Base-by-base conservation (phyloP, 495 filamentous ascomycete genomes). In the Hypoxylon fuscum region DNA sequence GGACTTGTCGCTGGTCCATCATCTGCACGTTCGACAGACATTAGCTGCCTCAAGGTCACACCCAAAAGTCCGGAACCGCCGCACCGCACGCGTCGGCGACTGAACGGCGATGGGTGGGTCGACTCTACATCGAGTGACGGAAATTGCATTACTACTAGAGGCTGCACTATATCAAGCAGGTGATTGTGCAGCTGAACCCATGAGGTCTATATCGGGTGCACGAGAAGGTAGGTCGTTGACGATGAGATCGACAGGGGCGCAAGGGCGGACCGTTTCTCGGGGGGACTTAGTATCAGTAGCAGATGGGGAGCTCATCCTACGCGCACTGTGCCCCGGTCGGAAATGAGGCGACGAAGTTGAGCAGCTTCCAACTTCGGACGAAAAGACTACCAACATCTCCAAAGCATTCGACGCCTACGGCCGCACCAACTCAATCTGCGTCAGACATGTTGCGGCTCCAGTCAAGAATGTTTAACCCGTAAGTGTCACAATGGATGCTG, bases 391-490 rank as follows among this genome's bases (percentile, higher is more conserved):
- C 51, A 27, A 25, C 42, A 38, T 14, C 35, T 14, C 51, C 42
- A 22, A 49, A 15, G 62, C 40, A 59, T 66, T 41, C 38, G 9
- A 50, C 20, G 15, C 27, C 54, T 38, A 41, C 34, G 32, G 41
- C 46, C 18, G 18, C 56, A 43, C 45, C 31, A 41, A 2, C 29
- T 20, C 45, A 3, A 48, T 20, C 25, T 41, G 32, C 17, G 29
- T 46, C 6, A 65, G 56, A 61, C 62, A 61, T 56, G 46, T 55
- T 60, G 38, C 62, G 57, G 46, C 56, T 55, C 62, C 8, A 23
- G 25, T 42, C 56, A 56, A 60, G 50, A 14, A 5, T 46, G 34
- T 41, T 29, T 1, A 46, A 60, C 40, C 45, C 15, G 50, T 48
- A 18, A 43, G 31, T 52, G 59, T 60, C 62, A 65, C 62, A 60